Percentiles rank a stretch among this genome's conserved stretches.
Evolutionary conservation across 1,284 basidiomycete species (phyloP).

Genomic region (Moesziomyces globuligerus): DNA sequence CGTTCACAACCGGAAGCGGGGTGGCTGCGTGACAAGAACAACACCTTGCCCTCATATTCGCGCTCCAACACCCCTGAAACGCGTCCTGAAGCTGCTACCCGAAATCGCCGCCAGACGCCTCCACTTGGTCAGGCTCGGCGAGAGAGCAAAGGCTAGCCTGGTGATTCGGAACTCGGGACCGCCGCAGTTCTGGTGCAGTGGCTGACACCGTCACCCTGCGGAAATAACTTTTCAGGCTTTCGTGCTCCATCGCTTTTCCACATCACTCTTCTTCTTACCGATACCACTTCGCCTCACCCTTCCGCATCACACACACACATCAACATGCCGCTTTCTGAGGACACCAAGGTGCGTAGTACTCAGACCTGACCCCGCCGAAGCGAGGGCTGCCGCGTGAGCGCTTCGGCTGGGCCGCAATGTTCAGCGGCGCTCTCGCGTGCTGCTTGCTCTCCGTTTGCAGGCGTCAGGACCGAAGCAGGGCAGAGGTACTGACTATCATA

Average conservation of each 20-base stretch:
- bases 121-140: conserved; percentile 12
- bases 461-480: no score
- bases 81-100: no score
- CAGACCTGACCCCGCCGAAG: not conserved
- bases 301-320: not conserved
- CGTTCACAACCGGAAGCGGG: not conserved
- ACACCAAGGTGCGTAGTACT: conserved; percentile 56
- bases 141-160: not conserved
- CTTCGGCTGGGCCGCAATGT: no score
- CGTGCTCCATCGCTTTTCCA: not conserved
- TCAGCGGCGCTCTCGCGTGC: no score
- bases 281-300: conserved; percentile 1
- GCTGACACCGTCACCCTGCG: not conserved
- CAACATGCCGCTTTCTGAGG: conserved; percentile 61
- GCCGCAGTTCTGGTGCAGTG: not conserved
- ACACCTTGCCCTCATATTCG: no score
- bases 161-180: conserved; percentile 24
- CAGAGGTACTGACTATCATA: no score
- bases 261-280: not conserved
- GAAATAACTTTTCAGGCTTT: conserved; percentile 5
- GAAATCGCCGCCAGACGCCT: conserved; percentile 4
- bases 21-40: conserved; percentile 6
- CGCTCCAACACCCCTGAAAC: not conserved
- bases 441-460: no score
- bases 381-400: no score